phyloP scores from a whole-genome alignment of 306 rosid species.

The Vigna hirtella region DNA sequence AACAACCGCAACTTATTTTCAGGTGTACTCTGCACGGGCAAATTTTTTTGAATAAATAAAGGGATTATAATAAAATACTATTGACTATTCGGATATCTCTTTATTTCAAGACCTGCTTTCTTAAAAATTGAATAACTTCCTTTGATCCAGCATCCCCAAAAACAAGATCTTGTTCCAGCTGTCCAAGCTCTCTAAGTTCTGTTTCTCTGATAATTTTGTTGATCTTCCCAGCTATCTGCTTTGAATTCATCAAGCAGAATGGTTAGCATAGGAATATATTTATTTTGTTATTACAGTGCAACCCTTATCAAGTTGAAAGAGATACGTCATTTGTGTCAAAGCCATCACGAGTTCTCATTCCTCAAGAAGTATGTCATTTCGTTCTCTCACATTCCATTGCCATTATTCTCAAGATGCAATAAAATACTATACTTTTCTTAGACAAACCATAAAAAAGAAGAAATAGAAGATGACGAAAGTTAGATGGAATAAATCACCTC shows the following conservation, averaged over 20 bases:
- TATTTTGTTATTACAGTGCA: background rate
- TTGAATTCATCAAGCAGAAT: constrained; percentile 41
- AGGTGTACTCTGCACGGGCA: constrained; percentile 64
- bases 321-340: constrained; percentile 8
- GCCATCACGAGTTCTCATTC: constrained; percentile 1
- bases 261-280: constrained; percentile 36
- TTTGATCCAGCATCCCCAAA: constrained; percentile 96
- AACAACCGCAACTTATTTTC: constrained; percentile 89
- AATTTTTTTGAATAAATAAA: constrained; percentile 4
- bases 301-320: constrained; percentile 31
- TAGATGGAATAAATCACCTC: constrained; percentile 67
- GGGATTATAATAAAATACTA: constrained; percentile 28
- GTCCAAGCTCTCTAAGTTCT: constrained; percentile 87
- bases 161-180: constrained; percentile 96
- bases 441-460: background rate
- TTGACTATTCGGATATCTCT: constrained; percentile 25
- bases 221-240: constrained; percentile 86
- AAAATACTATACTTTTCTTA: constrained; percentile 8
- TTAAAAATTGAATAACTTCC: constrained; percentile 83
- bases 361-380: constrained; percentile 17
- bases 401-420: constrained; percentile 31
- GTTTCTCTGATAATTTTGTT: constrained; percentile 76
- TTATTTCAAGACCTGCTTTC: constrained; percentile 73
- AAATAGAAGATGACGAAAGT: background rate
- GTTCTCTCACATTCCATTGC: constrained; percentile 27